Evolutionary conservation across 2,329 filamentous ascomycete genomes (phyloP).

Genomic region (Camptophora hylomeconis): DNA sequence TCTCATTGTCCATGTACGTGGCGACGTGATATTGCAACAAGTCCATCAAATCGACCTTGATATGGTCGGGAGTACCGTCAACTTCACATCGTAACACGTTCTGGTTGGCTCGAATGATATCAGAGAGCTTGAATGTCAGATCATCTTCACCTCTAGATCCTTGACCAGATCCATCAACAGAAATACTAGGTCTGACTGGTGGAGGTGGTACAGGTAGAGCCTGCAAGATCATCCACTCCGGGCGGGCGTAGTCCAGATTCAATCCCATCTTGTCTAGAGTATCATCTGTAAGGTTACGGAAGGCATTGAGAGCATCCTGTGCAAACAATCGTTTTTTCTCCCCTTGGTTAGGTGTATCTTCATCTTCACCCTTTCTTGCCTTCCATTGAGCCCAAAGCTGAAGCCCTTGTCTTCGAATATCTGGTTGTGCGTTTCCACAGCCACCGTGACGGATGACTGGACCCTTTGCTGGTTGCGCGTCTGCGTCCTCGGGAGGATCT

Average conservation of each 20-base stretch:
- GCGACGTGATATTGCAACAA: slow-evolving; percentile 95
- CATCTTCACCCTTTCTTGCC: slow-evolving; percentile 51
- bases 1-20: slow-evolving; percentile 99
- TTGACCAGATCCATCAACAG: slow-evolving; percentile 84
- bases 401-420: slow-evolving; percentile 75
- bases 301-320: slow-evolving; percentile 70
- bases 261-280: slow-evolving; percentile 80
- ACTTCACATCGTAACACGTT: slow-evolving; percentile 85
- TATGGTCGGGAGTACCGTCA: slow-evolving; percentile 83
- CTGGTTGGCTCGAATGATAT: slow-evolving; percentile 94
- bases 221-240: slow-evolving; percentile 96
- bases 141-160: slow-evolving; percentile 95
- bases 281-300: slow-evolving; percentile 68
- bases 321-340: slow-evolving; percentile 65
- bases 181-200: slow-evolving; percentile 90
- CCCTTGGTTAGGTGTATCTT: slow-evolving; percentile 51
- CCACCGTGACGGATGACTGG: slow-evolving; percentile 56
- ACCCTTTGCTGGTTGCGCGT: slow-evolving; percentile 55
- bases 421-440: slow-evolving; percentile 82
- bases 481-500: slow-evolving; percentile 53
- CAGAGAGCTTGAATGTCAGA: slow-evolving; percentile 96
- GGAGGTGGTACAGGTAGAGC: slow-evolving; percentile 91
- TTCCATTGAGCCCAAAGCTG: slow-evolving; percentile 69
- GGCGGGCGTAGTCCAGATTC: slow-evolving; percentile 86
- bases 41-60: slow-evolving; percentile 79